Evolutionary conservation across 169 alveolate species (phyloP).

Genomic region (Babesia caballi): DNA sequence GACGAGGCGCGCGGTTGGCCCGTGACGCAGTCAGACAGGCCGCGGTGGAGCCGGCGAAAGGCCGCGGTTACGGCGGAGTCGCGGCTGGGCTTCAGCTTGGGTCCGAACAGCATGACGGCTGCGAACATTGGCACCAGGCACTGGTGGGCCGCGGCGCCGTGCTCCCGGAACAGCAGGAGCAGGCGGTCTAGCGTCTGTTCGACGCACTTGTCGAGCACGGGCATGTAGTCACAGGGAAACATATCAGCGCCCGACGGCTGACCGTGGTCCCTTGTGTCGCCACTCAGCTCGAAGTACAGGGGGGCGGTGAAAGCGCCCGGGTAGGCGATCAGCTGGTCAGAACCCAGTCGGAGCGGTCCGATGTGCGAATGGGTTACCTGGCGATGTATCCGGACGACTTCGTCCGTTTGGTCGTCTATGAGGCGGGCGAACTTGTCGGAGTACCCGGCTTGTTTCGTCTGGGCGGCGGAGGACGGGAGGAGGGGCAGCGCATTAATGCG

Average conservation of each 20-base stretch:
- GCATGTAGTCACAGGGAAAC: neutral
- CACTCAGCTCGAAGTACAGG: slow-evolving; percentile 25
- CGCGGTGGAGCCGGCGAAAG: neutral
- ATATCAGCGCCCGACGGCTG: neutral
- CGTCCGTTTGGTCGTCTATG: neutral
- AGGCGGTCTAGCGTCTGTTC: slow-evolving; percentile 30
- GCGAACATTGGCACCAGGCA: slow-evolving; percentile 45
- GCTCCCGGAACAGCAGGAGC: neutral
- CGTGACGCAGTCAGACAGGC: neutral
- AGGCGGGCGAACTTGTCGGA: neutral
- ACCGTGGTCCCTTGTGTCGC: neutral
- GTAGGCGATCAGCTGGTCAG: slow-evolving; percentile 13
- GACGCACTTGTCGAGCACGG: slow-evolving; percentile 12
- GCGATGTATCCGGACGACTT: neutral
- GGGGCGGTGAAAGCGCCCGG: slow-evolving; percentile 31
- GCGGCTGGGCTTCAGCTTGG: slow-evolving; percentile 10
- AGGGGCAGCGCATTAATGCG: too few relatives aligned
- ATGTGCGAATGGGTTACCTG: neutral
- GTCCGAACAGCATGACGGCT: slow-evolving; percentile 52
- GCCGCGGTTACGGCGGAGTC: slow-evolving; percentile 4
- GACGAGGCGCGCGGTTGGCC: neutral
- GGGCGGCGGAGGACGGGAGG: neutral
- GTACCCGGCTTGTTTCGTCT: neutral
- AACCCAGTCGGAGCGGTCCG: slow-evolving; percentile 43
- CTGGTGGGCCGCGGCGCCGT: slow-evolving; percentile 2